Percentiles rank a stretch among this genome's conserved stretches.
These are phyloP conservation scores for Hypoxylon sp. DNA, from an alignment of 2,329 filamentous ascomycete genomes.

Conservation along the genomic window DNA sequence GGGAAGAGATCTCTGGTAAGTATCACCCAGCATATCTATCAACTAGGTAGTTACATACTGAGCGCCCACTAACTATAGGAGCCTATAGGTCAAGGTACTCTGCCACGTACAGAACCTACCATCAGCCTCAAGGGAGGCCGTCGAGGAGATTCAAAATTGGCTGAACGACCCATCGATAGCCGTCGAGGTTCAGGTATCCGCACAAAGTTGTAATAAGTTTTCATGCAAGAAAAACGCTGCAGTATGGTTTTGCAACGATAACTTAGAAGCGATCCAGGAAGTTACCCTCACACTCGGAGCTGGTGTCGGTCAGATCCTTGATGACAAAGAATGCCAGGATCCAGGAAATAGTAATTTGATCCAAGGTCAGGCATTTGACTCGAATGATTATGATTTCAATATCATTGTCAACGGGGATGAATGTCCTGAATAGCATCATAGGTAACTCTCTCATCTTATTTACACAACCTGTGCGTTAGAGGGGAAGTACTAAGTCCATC, in stretches of 20 bases:
- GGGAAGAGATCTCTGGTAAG: conserved; percentile 17
- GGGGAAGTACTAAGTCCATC: not conserved
- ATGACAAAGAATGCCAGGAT: conserved; percentile 11
- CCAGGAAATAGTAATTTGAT: conserved; percentile 17
- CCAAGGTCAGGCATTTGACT: conserved; percentile 34
- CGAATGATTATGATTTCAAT: conserved; percentile 14
- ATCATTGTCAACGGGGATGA: conserved; percentile 31
- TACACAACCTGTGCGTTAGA: not conserved
- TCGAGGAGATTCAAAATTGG: conserved; percentile 22
- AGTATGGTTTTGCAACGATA: conserved; percentile 39
- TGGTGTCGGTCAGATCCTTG: conserved; percentile 11
- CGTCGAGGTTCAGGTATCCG: not conserved
- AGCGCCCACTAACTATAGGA: not conserved
- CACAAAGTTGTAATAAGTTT: conserved; percentile 19
- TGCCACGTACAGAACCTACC: conserved; percentile 35
- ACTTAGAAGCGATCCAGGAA: conserved; percentile 16
- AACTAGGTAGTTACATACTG: not conserved
- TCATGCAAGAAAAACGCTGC: conserved; percentile 22
- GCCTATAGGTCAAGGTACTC: conserved; percentile 23
- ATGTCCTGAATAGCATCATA: conserved; percentile 6
- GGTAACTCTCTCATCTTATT: not conserved
- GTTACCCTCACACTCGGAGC: conserved; percentile 23
- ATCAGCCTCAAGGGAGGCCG: conserved; percentile 10
- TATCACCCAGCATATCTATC: not conserved
- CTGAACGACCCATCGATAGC: conserved; percentile 12